Evolutionary conservation across 2,329 filamentous ascomycete species (phyloP), one percentile per base, ranked within the genome.

Genomic region (Endoconidiophora laricicola): DNA sequence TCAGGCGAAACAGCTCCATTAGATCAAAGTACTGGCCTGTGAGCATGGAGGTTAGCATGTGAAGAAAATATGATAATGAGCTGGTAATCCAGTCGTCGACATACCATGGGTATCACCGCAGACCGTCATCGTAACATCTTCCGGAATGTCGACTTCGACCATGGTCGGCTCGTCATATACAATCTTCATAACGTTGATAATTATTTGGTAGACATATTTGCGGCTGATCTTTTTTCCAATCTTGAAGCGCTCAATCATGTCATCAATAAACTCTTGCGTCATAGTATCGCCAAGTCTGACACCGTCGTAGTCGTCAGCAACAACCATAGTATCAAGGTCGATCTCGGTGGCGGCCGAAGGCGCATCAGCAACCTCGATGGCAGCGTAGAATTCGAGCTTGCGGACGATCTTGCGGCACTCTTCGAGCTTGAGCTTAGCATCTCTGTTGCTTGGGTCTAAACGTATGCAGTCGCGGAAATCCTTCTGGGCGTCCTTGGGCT

Each of bases 191-290:
- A 93, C 85, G 4, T 85, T 84, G 58, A 95, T 69, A 59, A 98
- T 75, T 61, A 98, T 98, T 68, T 95, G 86, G 71, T 90, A 96
- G 56, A 90, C 91, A 62, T 95, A 98, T 74, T 96, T 98, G 68
- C 79, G 81, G 65, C 91, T 86, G 52, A 98, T 74, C 67, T 86
- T 90, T 74, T 98, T 96, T 61, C 91, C 91, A 46, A 77, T 81
- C 75, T 93, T 94, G 75, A 98, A 98, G 29, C 91, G 74, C 64
- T 91, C 77, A 51, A 86, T 90, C 90, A 96, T 95, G 68, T 98
- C 90, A 59, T 93, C 84, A 59, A 98, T 85, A 61, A 98, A 98
- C 59, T 95, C 90, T 57, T 90, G 78, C 1, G 90, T 95, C 87
- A 98, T 98, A 62, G 83, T 74, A 47, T 81, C 74, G 38, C 76